A percentile compares a stretch with the other conserved stretches of the same genome.
Evolutionary conservation across 352 stramenopile species (phyloP).

Genomic region (Pythium vanterpoolii): DNA sequence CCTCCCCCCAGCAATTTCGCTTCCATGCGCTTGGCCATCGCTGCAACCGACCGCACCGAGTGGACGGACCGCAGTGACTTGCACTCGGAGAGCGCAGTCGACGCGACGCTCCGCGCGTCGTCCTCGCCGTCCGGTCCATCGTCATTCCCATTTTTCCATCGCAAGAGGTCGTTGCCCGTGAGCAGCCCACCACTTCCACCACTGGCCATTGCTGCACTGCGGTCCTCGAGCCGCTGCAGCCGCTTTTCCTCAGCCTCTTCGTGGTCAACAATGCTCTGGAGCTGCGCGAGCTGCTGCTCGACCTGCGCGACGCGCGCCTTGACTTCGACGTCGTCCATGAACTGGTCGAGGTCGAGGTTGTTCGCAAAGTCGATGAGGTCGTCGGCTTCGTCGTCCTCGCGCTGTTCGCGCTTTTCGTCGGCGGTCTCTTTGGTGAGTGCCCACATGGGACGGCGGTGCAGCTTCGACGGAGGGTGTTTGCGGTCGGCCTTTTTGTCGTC

Average conservation of each 20-base stretch:
- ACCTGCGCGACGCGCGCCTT: slow-evolving; percentile 82
- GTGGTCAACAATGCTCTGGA: slow-evolving; percentile 82
- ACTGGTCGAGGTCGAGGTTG: slow-evolving; percentile 93
- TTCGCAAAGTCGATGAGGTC: slow-evolving; percentile 93
- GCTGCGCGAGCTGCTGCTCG: slow-evolving; percentile 87
- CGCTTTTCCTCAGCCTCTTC: slow-evolving; percentile 83
- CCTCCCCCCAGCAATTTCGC: slow-evolving; percentile 41
- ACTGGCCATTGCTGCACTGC: slow-evolving; percentile 9
- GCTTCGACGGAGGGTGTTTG: slow-evolving; percentile 24
- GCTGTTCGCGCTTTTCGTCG: slow-evolving; percentile 66
- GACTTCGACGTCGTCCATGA: slow-evolving; percentile 91
- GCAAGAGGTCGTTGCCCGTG: slow-evolving; percentile 52
- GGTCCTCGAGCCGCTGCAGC: slow-evolving; percentile 70
- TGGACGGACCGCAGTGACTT: slow-evolving; percentile 87
- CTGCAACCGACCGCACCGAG: slow-evolving; percentile 73
- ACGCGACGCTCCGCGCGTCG: slow-evolving; percentile 65
- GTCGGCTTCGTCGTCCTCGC: slow-evolving; percentile 84
- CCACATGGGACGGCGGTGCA: slow-evolving; percentile 80
- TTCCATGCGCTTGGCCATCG: slow-evolving; percentile 67
- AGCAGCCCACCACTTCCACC: slow-evolving; percentile 21
- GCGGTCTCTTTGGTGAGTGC: slow-evolving; percentile 85
- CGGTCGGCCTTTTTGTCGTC: slow-evolving; percentile 19
- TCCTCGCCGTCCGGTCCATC: slow-evolving; percentile 54
- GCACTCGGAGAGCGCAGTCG: slow-evolving; percentile 77
- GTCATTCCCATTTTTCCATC: slow-evolving; percentile 28